Percentiles rank a stretch among this genome's conserved stretches.
Conservation (phyloP, 192 early-diverging fungal species). For the Rhizophagus sp. region DNA sequence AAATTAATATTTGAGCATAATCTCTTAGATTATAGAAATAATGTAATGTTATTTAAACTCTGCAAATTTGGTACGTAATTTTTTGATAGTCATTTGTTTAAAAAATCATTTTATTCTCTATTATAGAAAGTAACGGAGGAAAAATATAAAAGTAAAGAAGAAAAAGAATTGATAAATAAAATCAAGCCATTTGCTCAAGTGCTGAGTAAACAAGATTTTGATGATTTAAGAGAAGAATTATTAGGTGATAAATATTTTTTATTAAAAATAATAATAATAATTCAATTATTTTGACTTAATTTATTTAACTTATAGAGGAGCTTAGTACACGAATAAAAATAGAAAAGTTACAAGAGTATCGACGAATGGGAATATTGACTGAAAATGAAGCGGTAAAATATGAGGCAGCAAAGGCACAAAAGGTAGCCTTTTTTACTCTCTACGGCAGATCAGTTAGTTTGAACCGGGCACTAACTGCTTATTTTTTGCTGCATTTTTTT, state of each 20-base stretch:
- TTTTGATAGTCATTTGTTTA: background rate
- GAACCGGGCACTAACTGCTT: background rate
- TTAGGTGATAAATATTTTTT: slow-evolving; percentile 3
- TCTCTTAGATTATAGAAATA: slow-evolving; percentile 85
- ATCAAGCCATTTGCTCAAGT: slow-evolving; percentile 87
- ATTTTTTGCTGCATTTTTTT: background rate
- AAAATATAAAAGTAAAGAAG: slow-evolving; percentile 82
- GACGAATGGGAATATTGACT: slow-evolving; percentile 18
- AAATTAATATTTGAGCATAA: slow-evolving; percentile 88
- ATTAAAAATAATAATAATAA: background rate
- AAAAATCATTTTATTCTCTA: background rate
- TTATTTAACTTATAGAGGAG: slow-evolving; percentile 7
- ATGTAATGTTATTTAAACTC: slow-evolving; percentile 19
- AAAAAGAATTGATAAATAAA: slow-evolving; percentile 79
- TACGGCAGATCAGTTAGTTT: slow-evolving; percentile 4
- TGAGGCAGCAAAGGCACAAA: slow-evolving; percentile 19
- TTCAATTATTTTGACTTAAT: background rate
- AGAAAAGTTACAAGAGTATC: slow-evolving; percentile 29
- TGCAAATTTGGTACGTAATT: background rate
- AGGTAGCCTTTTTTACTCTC: slow-evolving; percentile 8
- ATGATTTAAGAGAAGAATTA: slow-evolving; percentile 13
- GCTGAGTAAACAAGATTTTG: slow-evolving; percentile 57
- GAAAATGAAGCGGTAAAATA: slow-evolving; percentile 10
- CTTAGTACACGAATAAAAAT: background rate
- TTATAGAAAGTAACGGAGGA: slow-evolving; percentile 49